phyloP scores from a whole-genome alignment of 305 asterid species.

The Fraxinus dipetala region DNA sequence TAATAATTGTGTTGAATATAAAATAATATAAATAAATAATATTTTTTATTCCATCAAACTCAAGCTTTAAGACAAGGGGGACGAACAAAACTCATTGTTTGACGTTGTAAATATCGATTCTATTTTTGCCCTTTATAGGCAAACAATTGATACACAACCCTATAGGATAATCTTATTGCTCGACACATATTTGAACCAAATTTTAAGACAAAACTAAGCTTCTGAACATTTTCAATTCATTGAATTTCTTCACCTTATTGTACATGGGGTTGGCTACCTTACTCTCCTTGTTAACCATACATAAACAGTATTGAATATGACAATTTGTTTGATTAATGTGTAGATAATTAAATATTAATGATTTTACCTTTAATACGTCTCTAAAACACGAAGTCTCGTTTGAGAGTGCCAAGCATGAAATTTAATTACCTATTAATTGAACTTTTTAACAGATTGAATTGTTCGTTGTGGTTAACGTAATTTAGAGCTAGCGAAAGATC shows the following conservation, averaged over 20 bases:
- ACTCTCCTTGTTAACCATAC: background rate
- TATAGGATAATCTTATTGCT: background rate
- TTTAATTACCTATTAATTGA: too few relatives aligned
- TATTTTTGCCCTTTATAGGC: background rate
- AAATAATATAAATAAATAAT: background rate
- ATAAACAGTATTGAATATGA: too few relatives aligned
- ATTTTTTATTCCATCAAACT: background rate
- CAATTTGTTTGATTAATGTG: background rate
- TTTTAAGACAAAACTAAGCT: background rate
- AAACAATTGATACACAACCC: background rate
- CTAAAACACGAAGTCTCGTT: too few relatives aligned
- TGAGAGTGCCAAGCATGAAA: too few relatives aligned
- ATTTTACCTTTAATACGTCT: too few relatives aligned
- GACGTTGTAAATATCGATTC: background rate
- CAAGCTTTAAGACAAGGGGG: background rate
- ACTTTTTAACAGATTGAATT: too few relatives aligned
- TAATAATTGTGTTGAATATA: background rate
- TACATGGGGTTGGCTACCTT: background rate
- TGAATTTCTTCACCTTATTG: background rate
- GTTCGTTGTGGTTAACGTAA: too few relatives aligned
- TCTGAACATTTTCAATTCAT: background rate
- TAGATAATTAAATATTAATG: background rate
- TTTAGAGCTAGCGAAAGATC: too few relatives aligned
- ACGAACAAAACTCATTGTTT: background rate
- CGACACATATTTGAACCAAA: background rate